Conservation (phyloP, 306 rosid species). For the Potentilla sterilis region DNA sequence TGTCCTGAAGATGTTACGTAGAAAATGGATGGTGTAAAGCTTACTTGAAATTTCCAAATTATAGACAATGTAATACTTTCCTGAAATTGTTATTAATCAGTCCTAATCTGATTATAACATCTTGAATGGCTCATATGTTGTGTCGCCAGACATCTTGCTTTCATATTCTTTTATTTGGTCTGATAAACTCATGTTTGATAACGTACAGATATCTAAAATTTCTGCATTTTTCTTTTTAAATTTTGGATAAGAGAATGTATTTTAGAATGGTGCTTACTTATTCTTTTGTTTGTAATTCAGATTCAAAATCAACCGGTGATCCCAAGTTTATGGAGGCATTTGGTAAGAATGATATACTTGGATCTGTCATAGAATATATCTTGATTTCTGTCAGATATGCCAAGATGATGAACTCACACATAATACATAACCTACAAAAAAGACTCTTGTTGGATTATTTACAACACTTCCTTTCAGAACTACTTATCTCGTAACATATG, state of each 20-base stretch:
- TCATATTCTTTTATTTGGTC: background rate
- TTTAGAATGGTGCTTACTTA: conserved; percentile 18
- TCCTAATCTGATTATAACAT: background rate
- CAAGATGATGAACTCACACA: background rate
- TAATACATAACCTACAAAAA: background rate
- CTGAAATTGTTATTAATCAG: background rate
- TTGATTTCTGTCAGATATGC: conserved; percentile 4
- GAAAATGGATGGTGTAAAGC: background rate
- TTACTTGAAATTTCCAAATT: background rate
- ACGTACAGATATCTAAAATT: background rate
- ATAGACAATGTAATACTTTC: background rate
- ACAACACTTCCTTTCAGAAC: background rate
- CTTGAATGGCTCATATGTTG: conserved; percentile 9
- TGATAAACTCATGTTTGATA: background rate
- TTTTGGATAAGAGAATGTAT: conserved; percentile 9
- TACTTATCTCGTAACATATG: background rate
- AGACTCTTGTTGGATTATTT: background rate
- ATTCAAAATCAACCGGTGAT: conserved; percentile 71
- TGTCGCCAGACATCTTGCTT: background rate
- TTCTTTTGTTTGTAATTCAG: conserved; percentile 50
- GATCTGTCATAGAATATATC: conserved; percentile 19
- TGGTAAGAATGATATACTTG: conserved; percentile 53
- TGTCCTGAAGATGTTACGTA: background rate
- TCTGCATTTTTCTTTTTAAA: background rate
- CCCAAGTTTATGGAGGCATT: conserved; percentile 78